A percentile compares a stretch with the other conserved stretches of the same genome.
These are phyloP conservation scores for Evernia prunastri DNA, from an alignment of 495 filamentous ascomycete genomes.

Conservation along the genomic window DNA sequence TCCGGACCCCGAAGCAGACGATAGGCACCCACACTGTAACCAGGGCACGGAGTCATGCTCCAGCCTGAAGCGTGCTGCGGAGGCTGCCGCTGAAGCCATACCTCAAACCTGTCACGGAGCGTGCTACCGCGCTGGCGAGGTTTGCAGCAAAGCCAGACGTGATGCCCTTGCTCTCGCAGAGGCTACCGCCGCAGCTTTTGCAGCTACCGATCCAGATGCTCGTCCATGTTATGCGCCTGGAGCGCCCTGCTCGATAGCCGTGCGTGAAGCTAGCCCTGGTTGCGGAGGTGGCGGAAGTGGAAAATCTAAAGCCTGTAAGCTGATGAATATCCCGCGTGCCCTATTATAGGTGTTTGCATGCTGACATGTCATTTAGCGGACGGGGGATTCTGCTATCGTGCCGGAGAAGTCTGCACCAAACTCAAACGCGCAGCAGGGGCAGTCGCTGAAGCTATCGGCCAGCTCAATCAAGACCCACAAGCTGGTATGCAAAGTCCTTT, in stretches of 20 bases:
- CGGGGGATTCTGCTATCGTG: constrained; percentile 20
- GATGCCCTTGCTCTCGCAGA: constrained; percentile 34
- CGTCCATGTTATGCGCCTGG: neutral
- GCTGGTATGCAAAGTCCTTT: neutral
- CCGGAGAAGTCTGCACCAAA: constrained; percentile 27
- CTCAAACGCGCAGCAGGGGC: constrained; percentile 49
- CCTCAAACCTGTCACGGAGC: constrained; percentile 15
- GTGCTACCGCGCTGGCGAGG: constrained; percentile 40
- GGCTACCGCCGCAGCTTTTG: constrained; percentile 1
- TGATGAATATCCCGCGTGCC: neutral
- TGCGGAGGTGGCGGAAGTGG: too few relatives aligned
- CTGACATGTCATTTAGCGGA: neutral
- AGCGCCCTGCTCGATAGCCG: constrained; percentile 1
- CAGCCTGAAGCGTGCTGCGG: constrained; percentile 44
- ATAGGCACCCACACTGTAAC: constrained; percentile 23
- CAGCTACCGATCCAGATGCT: constrained; percentile 7
- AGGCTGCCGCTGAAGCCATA: constrained; percentile 29
- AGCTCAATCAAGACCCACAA: constrained; percentile 8
- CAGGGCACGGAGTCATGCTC: constrained; percentile 39
- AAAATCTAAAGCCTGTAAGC: neutral
- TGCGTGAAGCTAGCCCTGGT: neutral
- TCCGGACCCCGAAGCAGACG: neutral
- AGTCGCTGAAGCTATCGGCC: constrained; percentile 40
- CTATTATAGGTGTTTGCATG: neutral
- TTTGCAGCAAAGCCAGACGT: constrained; percentile 43